Evolutionary conservation across 257 asterid species (phyloP).

Genomic region (Mentha longifolia): DNA sequence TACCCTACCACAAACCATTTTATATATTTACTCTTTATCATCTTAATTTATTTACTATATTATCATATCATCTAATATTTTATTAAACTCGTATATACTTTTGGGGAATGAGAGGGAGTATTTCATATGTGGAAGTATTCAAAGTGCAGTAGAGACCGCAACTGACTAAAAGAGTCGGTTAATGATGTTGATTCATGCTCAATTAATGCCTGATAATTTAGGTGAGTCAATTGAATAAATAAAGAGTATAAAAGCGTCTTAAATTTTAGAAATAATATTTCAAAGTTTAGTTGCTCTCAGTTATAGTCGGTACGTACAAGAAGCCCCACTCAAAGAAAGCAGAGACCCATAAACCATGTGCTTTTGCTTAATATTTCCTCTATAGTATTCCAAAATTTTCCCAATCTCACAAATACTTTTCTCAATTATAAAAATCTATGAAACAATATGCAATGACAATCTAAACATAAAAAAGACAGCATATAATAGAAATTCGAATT

Average conservation of each 20-base stretch:
- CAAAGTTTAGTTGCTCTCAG: not conserved
- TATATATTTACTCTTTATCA: too few species aligned
- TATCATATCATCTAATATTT: too few species aligned
- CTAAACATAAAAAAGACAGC: too few species aligned
- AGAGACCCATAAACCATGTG: constrained; percentile 25
- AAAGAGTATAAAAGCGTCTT: not conserved
- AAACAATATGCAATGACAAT: too few species aligned
- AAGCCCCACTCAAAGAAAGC: not conserved
- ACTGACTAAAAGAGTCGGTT: not conserved
- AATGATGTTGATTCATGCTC: not conserved
- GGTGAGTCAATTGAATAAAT: constrained; percentile 4
- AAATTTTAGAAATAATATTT: not conserved
- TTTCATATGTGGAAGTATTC: not conserved
- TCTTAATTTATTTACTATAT: too few species aligned
- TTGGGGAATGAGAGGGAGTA: too few species aligned
- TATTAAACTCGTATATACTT: too few species aligned
- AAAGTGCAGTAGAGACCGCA: not conserved
- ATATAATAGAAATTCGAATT: not conserved
- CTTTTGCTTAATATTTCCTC: constrained; percentile 23
- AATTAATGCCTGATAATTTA: constrained; percentile 6
- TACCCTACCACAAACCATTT: too few species aligned
- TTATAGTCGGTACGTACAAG: not conserved
- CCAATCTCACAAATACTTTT: not conserved
- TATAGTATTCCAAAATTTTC: not conserved
- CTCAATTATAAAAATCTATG: too few species aligned